phyloP scores from a whole-genome alignment of 2,329 filamentous ascomycete species.

The Aureobasidium sp. region DNA sequence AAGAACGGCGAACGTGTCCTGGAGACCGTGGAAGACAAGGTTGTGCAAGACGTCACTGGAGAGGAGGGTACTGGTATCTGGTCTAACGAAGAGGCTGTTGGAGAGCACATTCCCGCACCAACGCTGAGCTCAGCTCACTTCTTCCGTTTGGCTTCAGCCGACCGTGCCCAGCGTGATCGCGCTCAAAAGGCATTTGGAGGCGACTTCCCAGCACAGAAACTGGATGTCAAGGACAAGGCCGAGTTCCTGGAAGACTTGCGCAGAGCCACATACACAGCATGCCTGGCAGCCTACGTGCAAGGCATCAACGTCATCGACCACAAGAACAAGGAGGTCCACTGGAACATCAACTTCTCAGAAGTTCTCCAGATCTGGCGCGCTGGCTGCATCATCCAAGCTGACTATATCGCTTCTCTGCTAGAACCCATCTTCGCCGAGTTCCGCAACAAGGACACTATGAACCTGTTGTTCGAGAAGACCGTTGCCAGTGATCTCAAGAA shows the following conservation, averaged over 20 bases:
- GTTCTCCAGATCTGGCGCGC: slow-evolving; percentile 57
- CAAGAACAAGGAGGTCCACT: slow-evolving; percentile 49
- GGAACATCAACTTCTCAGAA: slow-evolving; percentile 46
- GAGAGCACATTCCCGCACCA: slow-evolving; percentile 53
- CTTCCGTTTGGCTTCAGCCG: slow-evolving; percentile 54
- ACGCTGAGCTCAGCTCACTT: slow-evolving; percentile 56
- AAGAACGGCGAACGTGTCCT: slow-evolving; percentile 42
- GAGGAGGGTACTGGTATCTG: slow-evolving; percentile 60
- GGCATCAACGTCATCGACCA: slow-evolving; percentile 56
- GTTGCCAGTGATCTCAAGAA: slow-evolving; percentile 47
- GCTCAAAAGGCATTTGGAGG: slow-evolving; percentile 40
- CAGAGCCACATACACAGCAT: slow-evolving; percentile 53
- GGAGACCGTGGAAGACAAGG: slow-evolving; percentile 57
- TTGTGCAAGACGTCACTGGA: slow-evolving; percentile 59
- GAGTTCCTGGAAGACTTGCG: slow-evolving; percentile 49
- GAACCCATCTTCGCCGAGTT: slow-evolving; percentile 33
- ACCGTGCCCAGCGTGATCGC: slow-evolving; percentile 46
- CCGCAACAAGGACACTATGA: slow-evolving; percentile 30
- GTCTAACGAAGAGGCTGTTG: slow-evolving; percentile 54
- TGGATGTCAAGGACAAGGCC: slow-evolving; percentile 25
- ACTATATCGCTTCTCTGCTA: slow-evolving; percentile 54
- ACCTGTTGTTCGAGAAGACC: slow-evolving; percentile 38
- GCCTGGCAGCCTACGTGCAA: slow-evolving; percentile 55
- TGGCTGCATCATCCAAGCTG: slow-evolving; percentile 63
- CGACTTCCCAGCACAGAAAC: slow-evolving; percentile 30